phyloP scores from a whole-genome alignment of 1,284 basidiomycete genomes.

The Termitomyces sp. region DNA sequence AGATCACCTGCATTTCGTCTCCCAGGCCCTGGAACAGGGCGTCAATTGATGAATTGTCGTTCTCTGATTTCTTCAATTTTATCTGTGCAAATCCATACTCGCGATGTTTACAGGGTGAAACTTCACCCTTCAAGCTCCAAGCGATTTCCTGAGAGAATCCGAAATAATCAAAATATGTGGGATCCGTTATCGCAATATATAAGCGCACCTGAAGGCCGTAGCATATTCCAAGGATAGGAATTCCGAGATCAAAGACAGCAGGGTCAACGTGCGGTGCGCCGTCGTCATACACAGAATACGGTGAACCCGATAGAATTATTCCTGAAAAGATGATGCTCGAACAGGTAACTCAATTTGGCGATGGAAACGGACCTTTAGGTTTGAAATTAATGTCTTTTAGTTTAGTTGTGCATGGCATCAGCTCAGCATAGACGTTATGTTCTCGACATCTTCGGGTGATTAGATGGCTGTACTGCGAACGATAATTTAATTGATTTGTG shows the following conservation, averaged over 20 bases:
- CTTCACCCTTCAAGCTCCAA: conserved; percentile 82
- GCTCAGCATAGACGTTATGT: conserved; percentile 96
- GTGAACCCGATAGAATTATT: conserved; percentile 96
- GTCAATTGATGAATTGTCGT: conserved; percentile 54
- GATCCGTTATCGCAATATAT: not conserved
- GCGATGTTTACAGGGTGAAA: conserved; percentile 85
- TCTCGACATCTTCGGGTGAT: conserved; percentile 98
- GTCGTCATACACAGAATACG: conserved; percentile 95
- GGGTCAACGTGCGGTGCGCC: conserved; percentile 95
- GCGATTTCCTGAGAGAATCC: conserved; percentile 77
- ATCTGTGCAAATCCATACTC: conserved; percentile 94
- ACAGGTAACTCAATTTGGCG: not conserved
- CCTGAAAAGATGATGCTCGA: conserved; percentile 44
- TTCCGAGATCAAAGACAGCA: conserved; percentile 85
- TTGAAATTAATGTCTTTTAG: conserved; percentile 88
- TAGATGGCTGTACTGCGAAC: conserved; percentile 87
- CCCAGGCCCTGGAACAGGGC: conserved; percentile 84
- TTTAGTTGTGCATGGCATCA: conserved; percentile 95
- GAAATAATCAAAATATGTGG: not conserved
- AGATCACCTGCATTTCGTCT: conserved; percentile 72
- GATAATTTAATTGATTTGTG: conserved; percentile 4
- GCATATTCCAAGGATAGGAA: conserved; percentile 96
- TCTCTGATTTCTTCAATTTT: conserved; percentile 67
- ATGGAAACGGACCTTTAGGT: conserved; percentile 73
- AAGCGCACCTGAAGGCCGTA: conserved; percentile 85